Percentiles rank a stretch among this genome's conserved stretches.
phyloP scores from a whole-genome alignment of 768 basidiomycete genomes.

The Kwoniella bestiolae region DNA sequence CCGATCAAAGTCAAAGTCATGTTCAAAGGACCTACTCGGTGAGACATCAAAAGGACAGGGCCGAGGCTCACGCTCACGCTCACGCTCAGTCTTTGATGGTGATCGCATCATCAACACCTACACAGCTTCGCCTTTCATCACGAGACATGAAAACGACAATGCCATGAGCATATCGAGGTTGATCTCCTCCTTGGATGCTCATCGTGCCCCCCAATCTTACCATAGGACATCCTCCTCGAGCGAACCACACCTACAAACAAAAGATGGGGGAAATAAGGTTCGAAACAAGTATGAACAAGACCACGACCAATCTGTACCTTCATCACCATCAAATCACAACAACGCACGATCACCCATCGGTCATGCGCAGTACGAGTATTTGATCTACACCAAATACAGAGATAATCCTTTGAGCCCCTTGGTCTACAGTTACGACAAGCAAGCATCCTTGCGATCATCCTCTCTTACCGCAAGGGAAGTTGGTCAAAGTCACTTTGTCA shows the following conservation, averaged over 20 bases:
- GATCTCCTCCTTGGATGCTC: background rate
- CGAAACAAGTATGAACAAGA: background rate
- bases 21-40: background rate
- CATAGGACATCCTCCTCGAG: background rate
- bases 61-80: background rate
- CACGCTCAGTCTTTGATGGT: background rate
- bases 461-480: too few relatives aligned
- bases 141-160: too few relatives aligned
- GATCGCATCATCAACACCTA: background rate
- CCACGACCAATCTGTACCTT: background rate
- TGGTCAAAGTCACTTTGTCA: background rate
- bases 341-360: background rate
- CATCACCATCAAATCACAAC: background rate
- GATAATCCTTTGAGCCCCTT: too few relatives aligned
- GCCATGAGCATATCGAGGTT: background rate
- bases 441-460: background rate
- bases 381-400: background rate
- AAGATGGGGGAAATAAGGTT: background rate
- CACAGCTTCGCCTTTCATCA: background rate
- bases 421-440: background rate
- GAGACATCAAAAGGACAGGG: background rate
- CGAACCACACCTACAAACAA: background rate
- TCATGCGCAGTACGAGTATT: background rate
- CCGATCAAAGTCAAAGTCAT: conserved; percentile 1
- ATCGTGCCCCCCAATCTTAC: background rate